A percentile compares a stretch with the other conserved stretches of the same genome.
These are phyloP conservation scores for Quercus dentata DNA, from an alignment of 306 rosid species.

Conservation along the genomic window DNA sequence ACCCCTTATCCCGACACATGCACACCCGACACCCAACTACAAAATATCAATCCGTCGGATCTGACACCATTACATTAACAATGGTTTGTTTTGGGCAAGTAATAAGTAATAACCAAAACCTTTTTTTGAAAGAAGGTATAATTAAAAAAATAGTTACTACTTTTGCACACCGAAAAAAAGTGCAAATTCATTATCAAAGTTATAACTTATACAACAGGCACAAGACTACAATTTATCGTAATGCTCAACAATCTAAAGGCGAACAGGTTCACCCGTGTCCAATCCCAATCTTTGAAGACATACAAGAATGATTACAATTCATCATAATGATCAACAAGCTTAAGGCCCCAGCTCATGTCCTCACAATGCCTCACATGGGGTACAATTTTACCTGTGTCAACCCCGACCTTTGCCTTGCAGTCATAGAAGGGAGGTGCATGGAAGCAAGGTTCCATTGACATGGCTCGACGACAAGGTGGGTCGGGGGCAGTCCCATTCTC, in stretches of 20 bases:
- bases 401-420: conserved; percentile 66
- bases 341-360: conserved; percentile 90
- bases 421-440: conserved; percentile 78
- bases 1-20: too few relatives aligned
- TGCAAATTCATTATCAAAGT: not conserved
- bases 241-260: conserved; percentile 31
- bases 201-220: not conserved
- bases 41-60: too few relatives aligned
- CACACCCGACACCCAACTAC: too few relatives aligned
- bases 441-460: conserved; percentile 83
- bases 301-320: not conserved
- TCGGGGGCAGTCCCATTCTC: conserved; percentile 54
- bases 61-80: too few relatives aligned
- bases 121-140: too few relatives aligned
- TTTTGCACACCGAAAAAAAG: not conserved
- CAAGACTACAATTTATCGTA: not conserved
- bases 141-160: not conserved
- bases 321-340: conserved; percentile 43
- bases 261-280: too few relatives aligned
- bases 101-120: too few relatives aligned
- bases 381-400: conserved; percentile 58
- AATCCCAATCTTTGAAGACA: not conserved
- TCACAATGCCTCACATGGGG: conserved; percentile 75
- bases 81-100: too few relatives aligned
- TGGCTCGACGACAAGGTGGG: conserved; percentile 63